Conservation (phyloP, 2,329 filamentous ascomycete genomes). For the Cercospora canescens region DNA sequence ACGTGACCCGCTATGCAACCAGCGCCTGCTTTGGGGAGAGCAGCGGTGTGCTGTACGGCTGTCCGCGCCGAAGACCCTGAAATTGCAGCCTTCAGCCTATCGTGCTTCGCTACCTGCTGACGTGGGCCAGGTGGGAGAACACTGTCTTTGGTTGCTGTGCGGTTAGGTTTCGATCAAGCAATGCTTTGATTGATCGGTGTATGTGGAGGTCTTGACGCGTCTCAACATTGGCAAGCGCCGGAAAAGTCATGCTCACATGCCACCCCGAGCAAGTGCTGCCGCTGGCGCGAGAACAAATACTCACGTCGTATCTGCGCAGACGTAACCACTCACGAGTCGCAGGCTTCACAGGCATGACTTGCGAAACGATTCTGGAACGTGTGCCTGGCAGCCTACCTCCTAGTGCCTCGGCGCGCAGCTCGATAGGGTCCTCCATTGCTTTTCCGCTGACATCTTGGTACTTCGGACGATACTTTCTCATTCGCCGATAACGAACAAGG, state of each 20-base stretch:
- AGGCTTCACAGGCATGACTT: neutral
- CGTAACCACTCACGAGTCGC: neutral
- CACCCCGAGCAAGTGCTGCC: neutral
- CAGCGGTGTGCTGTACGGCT: slow-evolving; percentile 1
- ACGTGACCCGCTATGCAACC: neutral
- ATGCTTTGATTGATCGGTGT: neutral
- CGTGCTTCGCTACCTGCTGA: neutral
- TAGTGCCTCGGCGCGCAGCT: slow-evolving; percentile 1
- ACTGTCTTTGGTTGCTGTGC: neutral
- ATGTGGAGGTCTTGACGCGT: neutral
- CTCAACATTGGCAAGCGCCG: neutral
- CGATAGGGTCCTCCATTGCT: neutral
- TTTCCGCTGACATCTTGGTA: neutral
- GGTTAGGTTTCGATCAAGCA: neutral
- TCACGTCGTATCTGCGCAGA: neutral
- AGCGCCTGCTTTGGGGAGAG: neutral
- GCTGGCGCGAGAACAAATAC: neutral
- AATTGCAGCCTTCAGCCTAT: neutral
- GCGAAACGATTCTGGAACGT: slow-evolving; percentile 3
- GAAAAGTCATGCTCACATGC: neutral
- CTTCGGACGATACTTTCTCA: neutral
- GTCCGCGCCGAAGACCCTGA: neutral
- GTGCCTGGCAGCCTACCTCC: slow-evolving; percentile 1
- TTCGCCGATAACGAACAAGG: slow-evolving; percentile 4
- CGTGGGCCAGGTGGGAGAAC: neutral